Conservation (phyloP, 192 early-diverging fungal species). For the Backusella mclennaniae region DNA sequence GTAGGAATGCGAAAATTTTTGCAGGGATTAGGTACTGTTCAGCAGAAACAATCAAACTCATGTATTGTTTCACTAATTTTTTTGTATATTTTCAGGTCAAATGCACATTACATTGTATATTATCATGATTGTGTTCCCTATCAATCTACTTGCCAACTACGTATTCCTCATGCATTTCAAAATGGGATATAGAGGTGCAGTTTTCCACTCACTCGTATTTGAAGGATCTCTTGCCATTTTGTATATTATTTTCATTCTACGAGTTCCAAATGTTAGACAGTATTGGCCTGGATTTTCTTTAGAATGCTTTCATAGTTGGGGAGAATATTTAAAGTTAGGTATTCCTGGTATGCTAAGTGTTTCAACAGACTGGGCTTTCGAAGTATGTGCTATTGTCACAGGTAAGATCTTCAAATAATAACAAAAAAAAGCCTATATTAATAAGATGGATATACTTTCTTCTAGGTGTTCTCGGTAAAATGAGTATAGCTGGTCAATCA, state of each 20-base stretch:
- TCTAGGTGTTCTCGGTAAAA: conserved; percentile 27
- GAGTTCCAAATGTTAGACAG: conserved; percentile 1
- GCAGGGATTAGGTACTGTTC: conserved; percentile 15
- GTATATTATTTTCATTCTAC: conserved; percentile 16
- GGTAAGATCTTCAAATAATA: neutral
- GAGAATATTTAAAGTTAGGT: conserved; percentile 26
- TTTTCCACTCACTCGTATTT: neutral
- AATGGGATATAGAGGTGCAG: conserved; percentile 19
- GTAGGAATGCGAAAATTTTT: conserved; percentile 19
- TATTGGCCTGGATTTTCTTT: conserved; percentile 26
- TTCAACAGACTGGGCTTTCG: conserved; percentile 35
- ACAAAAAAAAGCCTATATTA: neutral
- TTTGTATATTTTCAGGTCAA: conserved; percentile 11
- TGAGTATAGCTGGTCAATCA: conserved; percentile 29
- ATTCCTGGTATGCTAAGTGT: conserved; percentile 35
- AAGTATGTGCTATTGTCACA: conserved; percentile 33
- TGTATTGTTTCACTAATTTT: neutral
- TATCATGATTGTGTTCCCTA: conserved; percentile 20
- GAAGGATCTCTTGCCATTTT: neutral
- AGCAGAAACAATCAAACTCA: neutral
- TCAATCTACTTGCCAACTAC: conserved; percentile 15
- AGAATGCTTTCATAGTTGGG: conserved; percentile 16
- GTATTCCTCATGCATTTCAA: conserved; percentile 13
- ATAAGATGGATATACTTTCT: neutral
- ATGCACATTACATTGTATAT: conserved; percentile 30